A percentile compares a stretch with the other conserved stretches of the same genome.
Conservation (phyloP, 129 eudicot species). For the Ambrosia artemisiifolia region DNA sequence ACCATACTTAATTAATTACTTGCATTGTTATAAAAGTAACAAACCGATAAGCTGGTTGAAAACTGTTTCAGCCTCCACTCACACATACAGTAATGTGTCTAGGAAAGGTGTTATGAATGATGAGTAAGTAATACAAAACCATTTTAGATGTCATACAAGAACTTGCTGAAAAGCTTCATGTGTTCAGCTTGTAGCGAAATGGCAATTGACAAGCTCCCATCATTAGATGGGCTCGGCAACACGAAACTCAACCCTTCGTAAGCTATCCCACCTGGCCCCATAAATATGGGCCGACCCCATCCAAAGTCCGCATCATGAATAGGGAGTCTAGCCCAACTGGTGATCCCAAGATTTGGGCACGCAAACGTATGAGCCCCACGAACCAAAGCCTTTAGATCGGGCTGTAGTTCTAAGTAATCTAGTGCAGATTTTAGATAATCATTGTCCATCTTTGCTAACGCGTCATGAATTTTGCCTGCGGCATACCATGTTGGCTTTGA, state of each 20-base stretch:
- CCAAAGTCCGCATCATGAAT: constrained; percentile 90
- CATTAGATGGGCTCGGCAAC: constrained; percentile 61
- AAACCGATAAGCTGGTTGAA: constrained; percentile 24
- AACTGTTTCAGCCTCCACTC: constrained; percentile 30
- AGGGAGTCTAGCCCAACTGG: constrained; percentile 84
- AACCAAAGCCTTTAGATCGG: constrained; percentile 69
- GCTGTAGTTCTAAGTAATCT: constrained; percentile 77
- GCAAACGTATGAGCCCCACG: constrained; percentile 73
- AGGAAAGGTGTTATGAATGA: constrained; percentile 18
- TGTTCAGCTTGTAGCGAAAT: constrained; percentile 71
- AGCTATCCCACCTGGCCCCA: constrained; percentile 89
- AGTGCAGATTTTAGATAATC: constrained; percentile 78
- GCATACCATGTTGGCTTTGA: constrained; percentile 74
- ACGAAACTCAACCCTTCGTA: constrained; percentile 76
- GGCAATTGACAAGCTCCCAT: constrained; percentile 74
- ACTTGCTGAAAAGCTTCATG: constrained; percentile 68
- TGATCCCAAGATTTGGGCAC: constrained; percentile 84
- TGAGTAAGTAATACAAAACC: neutral
- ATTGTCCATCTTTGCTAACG: constrained; percentile 58
- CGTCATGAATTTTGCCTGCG: constrained; percentile 65
- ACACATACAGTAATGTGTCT: constrained; percentile 22
- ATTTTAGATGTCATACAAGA: constrained; percentile 63
- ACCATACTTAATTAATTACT: neutral
- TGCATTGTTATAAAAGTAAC: constrained; percentile 9
- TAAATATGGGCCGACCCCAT: constrained; percentile 80